Evolutionary conservation across 192 early-diverging fungal species (phyloP).

Genomic region (Coemansia sp.): DNA sequence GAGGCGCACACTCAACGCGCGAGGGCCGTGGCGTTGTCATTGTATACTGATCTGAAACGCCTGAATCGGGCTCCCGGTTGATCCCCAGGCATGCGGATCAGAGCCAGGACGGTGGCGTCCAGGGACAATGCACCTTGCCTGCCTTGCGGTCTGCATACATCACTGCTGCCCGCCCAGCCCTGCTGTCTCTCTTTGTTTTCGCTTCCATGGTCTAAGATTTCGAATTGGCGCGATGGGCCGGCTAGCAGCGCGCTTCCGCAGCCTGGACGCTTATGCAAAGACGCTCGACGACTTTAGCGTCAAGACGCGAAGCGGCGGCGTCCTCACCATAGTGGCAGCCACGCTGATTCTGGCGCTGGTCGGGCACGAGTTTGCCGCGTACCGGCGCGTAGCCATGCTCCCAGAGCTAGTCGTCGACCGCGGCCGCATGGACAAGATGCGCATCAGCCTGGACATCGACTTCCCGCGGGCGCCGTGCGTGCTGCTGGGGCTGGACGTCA

Average conservation of each 20-base stretch:
- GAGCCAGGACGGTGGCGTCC: too few relatives aligned
- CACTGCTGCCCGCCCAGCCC: too few relatives aligned
- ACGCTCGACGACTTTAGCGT: conserved; percentile 91
- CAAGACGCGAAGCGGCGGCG: conserved; percentile 74
- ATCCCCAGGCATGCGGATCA: too few relatives aligned
- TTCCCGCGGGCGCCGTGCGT: conserved; percentile 89
- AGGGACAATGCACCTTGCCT: too few relatives aligned
- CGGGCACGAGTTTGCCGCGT: conserved; percentile 78
- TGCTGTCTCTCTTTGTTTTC: too few relatives aligned
- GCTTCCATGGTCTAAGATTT: too few relatives aligned
- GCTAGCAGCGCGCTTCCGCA: conserved; percentile 42
- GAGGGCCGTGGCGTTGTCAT: too few relatives aligned
- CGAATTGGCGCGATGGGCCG: conserved; percentile 2
- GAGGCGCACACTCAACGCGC: too few relatives aligned
- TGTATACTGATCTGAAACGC: too few relatives aligned
- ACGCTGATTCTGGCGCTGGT: conserved; percentile 71
- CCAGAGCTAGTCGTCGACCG: conserved; percentile 80
- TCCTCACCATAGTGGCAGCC: conserved; percentile 75
- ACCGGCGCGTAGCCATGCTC: conserved; percentile 57
- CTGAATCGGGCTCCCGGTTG: too few relatives aligned
- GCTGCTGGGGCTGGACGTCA: conserved; percentile 89
- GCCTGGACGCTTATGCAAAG: conserved; percentile 90
- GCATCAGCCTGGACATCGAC: conserved; percentile 83
- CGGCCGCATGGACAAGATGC: conserved; percentile 80
- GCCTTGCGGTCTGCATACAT: too few relatives aligned